Conservation (phyloP, 1,139 yeast species). For the Sugiyamaella pinicola region DNA sequence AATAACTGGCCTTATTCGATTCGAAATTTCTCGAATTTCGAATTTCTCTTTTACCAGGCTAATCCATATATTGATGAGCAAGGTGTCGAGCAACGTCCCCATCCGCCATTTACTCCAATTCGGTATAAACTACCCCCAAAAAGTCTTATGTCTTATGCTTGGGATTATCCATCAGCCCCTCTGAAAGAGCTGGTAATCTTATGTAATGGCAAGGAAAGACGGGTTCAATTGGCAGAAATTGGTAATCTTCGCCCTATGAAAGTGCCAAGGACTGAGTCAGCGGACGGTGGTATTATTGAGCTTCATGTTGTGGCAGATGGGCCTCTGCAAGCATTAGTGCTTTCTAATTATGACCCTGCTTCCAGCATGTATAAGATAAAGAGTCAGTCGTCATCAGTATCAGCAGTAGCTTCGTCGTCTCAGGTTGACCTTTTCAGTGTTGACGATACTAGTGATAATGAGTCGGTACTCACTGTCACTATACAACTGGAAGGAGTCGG, state of each 20-base stretch:
- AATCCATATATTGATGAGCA: slow-evolving; percentile 77
- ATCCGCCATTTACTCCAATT: slow-evolving; percentile 49
- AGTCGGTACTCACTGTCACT: slow-evolving; percentile 51
- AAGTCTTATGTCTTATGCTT: slow-evolving; percentile 97
- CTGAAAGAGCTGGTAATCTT: slow-evolving; percentile 78
- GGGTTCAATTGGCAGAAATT: slow-evolving; percentile 85
- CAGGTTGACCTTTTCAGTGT: slow-evolving; percentile 59
- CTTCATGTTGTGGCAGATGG: slow-evolving; percentile 96
- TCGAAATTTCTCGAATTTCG: slow-evolving; percentile 82
- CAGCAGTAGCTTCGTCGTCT: slow-evolving; percentile 24
- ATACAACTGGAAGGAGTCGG: slow-evolving; percentile 86
- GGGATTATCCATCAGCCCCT: slow-evolving; percentile 94
- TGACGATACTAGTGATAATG: slow-evolving; percentile 65
- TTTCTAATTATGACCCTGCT: slow-evolving; percentile 79
- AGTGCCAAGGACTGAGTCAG: slow-evolving; percentile 53
- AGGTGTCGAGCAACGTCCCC: slow-evolving; percentile 52
- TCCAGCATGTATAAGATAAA: slow-evolving; percentile 66
- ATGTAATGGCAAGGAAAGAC: slow-evolving; percentile 69
- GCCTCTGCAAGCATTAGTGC: slow-evolving; percentile 83
- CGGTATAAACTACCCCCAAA: slow-evolving; percentile 80
- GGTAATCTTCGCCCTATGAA: slow-evolving; percentile 90
- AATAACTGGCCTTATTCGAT: slow-evolving; percentile 92
- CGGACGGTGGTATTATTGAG: slow-evolving; percentile 61
- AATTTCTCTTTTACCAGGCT: slow-evolving; percentile 81
- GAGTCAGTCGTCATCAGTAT: slow-evolving; percentile 9